Evolutionary conservation across 1,284 basidiomycete species (phyloP), one percentile per base, ranked within the genome.

Genomic region (Cutaneotrichosporon cavernicola): DNA sequence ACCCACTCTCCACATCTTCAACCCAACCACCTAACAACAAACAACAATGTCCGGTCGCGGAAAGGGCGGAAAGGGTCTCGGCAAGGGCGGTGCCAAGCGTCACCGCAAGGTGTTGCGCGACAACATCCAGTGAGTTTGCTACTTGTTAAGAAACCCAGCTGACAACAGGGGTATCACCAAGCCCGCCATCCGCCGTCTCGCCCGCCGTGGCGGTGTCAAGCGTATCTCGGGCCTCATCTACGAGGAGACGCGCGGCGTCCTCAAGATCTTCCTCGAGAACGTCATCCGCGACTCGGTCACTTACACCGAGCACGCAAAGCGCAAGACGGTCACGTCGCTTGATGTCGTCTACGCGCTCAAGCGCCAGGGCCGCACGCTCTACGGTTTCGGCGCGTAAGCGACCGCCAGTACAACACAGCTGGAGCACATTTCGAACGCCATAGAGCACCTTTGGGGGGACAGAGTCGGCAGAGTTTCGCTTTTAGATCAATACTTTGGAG

Each of bases 131-230:
- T 88, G 87, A 65, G 75, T 73, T 16, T 2, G n/a, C n/a, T n/a
- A n/a, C n/a, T n/a, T n/a, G n/a, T n/a, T n/a, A n/a, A n/a, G n/a
- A n/a, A n/a, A 32, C 22, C 5, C 18, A 9, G 30, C 51, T 47
- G n/a, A 47, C 51, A 32, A 0, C 57, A 76, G 75, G 74, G 82
- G 83, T 84, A 90, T 92, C 79, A 92, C 90, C 75, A 93, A 92
- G 85, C 90, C 90, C 72, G 91, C 91, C 71, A 93, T 95, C 81
- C 90, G 92, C 74, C 90, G 92, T 84, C 89, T 96, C 69, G 92
- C 92, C 51, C 91, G 92, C 81, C 89, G 92, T 86, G 93, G 92
- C 79, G 91, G 91, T 89, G 91, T 93, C 78, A 93, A 94, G 85
- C 90, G 90, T 89, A 92, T 92, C 81, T 92, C 91, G 63, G 90